Evolutionary conservation across 1,284 basidiomycete species (phyloP).

Genomic region (Somion occarium): DNA sequence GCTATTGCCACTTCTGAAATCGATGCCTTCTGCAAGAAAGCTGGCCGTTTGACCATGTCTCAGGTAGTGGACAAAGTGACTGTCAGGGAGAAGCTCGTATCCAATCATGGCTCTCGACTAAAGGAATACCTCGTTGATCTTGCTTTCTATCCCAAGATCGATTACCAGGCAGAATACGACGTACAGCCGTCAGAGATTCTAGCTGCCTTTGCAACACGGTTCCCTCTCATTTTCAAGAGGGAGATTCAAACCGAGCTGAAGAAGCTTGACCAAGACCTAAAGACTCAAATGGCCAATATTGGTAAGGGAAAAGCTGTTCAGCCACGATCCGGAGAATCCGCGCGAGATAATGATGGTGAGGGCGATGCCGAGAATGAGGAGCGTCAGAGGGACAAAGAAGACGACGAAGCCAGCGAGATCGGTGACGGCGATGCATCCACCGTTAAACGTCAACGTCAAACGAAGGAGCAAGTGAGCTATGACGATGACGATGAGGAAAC

Average conservation of each 20-base stretch:
- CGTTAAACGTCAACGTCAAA: slow-evolving; percentile 43
- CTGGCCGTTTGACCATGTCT: slow-evolving; percentile 82
- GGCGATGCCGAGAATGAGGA: slow-evolving; percentile 67
- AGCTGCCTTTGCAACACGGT: slow-evolving; percentile 67
- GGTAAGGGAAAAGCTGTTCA: slow-evolving; percentile 69
- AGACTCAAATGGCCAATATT: slow-evolving; percentile 75
- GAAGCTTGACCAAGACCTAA: slow-evolving; percentile 78
- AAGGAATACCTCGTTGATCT: slow-evolving; percentile 85
- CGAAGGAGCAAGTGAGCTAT: slow-evolving; percentile 50
- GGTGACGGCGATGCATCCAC: slow-evolving; percentile 29
- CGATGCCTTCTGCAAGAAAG: slow-evolving; percentile 85
- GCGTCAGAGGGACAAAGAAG: slow-evolving; percentile 36
- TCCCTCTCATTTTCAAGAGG: slow-evolving; percentile 82
- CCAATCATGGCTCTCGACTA: slow-evolving; percentile 65
- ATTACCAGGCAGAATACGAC: slow-evolving; percentile 87
- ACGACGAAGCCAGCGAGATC: slow-evolving; percentile 36
- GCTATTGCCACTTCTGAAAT: slow-evolving; percentile 55
- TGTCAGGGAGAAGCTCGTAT: slow-evolving; percentile 78
- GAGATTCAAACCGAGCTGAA: slow-evolving; percentile 88
- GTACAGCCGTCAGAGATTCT: slow-evolving; percentile 75
- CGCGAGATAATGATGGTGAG: slow-evolving; percentile 38
- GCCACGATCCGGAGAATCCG: slow-evolving; percentile 37
- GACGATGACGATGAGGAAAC: slow-evolving; percentile 53
- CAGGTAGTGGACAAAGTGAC: slow-evolving; percentile 85
- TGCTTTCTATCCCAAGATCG: slow-evolving; percentile 82